A percentile compares a stretch with the other conserved stretches of the same genome.
Conservation (phyloP, 2,329 filamentous ascomycete genomes). For the Aspergillus calidoustus region DNA sequence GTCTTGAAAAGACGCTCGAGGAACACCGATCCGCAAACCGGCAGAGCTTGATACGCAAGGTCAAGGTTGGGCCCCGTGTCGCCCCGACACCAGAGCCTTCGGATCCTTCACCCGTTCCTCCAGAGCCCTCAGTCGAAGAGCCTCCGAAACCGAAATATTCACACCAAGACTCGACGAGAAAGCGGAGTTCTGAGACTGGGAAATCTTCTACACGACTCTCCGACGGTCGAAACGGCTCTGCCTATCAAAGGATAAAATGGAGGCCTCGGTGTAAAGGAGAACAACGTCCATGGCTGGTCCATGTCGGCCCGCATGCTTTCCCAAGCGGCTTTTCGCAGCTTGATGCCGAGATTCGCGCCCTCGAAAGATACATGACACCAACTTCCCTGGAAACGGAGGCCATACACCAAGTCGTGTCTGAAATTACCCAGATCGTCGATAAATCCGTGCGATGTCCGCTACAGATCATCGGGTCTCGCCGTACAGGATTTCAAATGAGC, state of each 20-base stretch:
- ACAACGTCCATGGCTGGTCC: constrained; percentile 41
- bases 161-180: not conserved
- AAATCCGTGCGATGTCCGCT: constrained; percentile 34
- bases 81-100: constrained; percentile 6
- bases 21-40: constrained; percentile 47
- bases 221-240: not conserved
- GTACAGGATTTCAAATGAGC: constrained; percentile 56
- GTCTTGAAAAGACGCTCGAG: constrained; percentile 45
- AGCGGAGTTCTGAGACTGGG: not conserved
- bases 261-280: constrained; percentile 15
- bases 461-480: constrained; percentile 59
- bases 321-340: constrained; percentile 37
- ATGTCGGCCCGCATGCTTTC: constrained; percentile 21
- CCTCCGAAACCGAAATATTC: constrained; percentile 17
- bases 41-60: constrained; percentile 40
- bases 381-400: constrained; percentile 46
- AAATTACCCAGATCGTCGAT: constrained; percentile 37
- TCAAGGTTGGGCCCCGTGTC: constrained; percentile 22
- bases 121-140: constrained; percentile 14
- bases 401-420: constrained; percentile 31
- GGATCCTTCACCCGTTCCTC: constrained; percentile 8
- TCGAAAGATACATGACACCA: constrained; percentile 51
- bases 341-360: constrained; percentile 52
- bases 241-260: not conserved
- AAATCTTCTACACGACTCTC: not conserved